phyloP scores from a whole-genome alignment of 2,329 filamentous ascomycete species.

The Penicillium sp. region DNA sequence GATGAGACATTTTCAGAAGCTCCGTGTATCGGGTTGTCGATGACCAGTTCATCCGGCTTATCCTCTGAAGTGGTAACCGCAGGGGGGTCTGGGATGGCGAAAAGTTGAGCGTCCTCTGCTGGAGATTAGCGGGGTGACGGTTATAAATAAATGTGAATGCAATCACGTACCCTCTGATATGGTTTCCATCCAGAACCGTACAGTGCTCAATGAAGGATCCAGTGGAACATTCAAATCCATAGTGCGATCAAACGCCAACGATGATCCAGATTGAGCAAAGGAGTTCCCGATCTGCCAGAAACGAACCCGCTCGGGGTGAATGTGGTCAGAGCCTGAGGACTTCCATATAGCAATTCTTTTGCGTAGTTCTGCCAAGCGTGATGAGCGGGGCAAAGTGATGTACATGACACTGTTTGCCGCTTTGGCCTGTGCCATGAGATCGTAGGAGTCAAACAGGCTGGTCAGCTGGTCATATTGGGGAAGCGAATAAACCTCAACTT shows the following conservation, averaged over 20 bases:
- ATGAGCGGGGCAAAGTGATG: conserved; percentile 35
- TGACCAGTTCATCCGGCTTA: conserved; percentile 33
- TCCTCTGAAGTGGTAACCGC: conserved; percentile 23
- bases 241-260: conserved; percentile 37
- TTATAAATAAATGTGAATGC: neutral
- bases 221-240: conserved; percentile 34
- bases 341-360: conserved; percentile 38
- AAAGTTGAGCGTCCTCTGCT: conserved; percentile 37
- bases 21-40: conserved; percentile 30
- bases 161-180: conserved; percentile 36
- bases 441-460: conserved; percentile 47
- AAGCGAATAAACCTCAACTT: conserved; percentile 44
- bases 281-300: conserved; percentile 44
- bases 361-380: conserved; percentile 39
- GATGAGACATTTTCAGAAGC: conserved; percentile 23
- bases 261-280: conserved; percentile 34
- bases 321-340: conserved; percentile 24
- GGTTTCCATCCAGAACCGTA: conserved; percentile 43
- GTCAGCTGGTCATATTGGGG: conserved; percentile 33
- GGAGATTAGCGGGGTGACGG: conserved; percentile 6
- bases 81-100: conserved; percentile 38
- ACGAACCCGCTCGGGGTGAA: conserved; percentile 38
- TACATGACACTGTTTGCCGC: conserved; percentile 36
- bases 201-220: conserved; percentile 26
- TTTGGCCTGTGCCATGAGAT: conserved; percentile 44